phyloP scores from a whole-genome alignment of 306 rosid genomes.

The Acacia confusa region DNA sequence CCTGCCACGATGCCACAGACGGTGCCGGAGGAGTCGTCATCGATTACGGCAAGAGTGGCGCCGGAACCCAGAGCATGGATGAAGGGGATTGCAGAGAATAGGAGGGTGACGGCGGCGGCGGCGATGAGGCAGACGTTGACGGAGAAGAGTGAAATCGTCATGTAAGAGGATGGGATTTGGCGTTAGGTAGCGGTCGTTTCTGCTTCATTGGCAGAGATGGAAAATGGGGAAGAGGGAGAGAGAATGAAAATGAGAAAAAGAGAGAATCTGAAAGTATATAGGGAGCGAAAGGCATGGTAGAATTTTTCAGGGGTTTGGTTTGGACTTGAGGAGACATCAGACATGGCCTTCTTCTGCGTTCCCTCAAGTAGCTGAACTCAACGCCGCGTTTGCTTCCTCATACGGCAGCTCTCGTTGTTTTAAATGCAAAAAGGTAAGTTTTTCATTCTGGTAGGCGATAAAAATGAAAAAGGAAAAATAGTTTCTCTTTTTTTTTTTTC shows the following conservation, averaged over 20 bases:
- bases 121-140: slow-evolving; percentile 20
- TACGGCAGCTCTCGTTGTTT: background rate
- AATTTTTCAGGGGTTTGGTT: slow-evolving; percentile 24
- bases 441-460: background rate
- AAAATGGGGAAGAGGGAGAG: slow-evolving; percentile 11
- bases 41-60: slow-evolving; percentile 67
- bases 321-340: slow-evolving; percentile 15
- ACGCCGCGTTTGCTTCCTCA: background rate
- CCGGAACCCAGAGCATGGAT: slow-evolving; percentile 70
- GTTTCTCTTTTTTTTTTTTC: background rate
- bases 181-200: slow-evolving; percentile 26
- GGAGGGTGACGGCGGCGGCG: background rate
- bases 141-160: slow-evolving; percentile 54
- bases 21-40: slow-evolving; percentile 38
- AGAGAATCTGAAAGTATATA: background rate
- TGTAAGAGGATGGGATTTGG: slow-evolving; percentile 35
- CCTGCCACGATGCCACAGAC: slow-evolving; percentile 75
- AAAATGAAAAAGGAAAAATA: background rate
- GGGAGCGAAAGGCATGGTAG: background rate
- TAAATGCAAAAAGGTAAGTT: background rate
- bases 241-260: background rate
- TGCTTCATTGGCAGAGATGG: slow-evolving; percentile 59
- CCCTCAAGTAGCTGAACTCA: background rate
- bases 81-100: slow-evolving; percentile 21
- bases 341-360: background rate